Base-by-base conservation (phyloP, 1,139 yeast species). In the Magnusiomyces paraingens region DNA sequence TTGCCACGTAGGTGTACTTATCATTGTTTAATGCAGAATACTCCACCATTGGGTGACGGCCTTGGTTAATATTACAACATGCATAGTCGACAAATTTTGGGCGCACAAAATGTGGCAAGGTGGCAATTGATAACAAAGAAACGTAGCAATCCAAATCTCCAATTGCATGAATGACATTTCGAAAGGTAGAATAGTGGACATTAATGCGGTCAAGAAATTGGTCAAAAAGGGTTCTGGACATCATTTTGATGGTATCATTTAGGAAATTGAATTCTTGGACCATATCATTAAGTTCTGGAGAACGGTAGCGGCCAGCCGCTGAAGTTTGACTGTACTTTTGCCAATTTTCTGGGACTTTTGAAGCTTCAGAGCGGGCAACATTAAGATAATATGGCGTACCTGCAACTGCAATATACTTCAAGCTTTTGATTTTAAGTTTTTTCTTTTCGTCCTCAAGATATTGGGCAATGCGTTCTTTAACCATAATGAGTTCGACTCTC, bases 11-110 rank as follows among this genome's bases (percentile, higher is more conserved):
- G 4, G 67, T 63, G 8, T 17, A 46, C 2, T 17, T 36, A 2
- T n/a, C 12, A 35, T 46, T 46, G 40, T 14, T 6, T 17, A 59
- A 52, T 18, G 76, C 62, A 42, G 77, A 63, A 42, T 77, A 76
- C 64, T 87, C 95, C 12, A 87, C 78, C 52, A 90, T 82, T 1
- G 98, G 98, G 63, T 93, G 91, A 39, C 94, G 73, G 1, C 94
- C 86, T 8, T 78, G 74, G 20, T 65, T 70, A 0, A 89, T 73
- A 3, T 78, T 71, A 3, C 91, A 73, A 8, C 73, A 65, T 39
- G 82, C 84, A 5, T 68, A 66, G 51, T 81, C 82, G 3, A 77
- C 77, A 52, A 86, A 73, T 1, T 60, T 65, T 0, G 97, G 96
- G 54, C 78, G 75, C 2, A 71, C 69, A 59, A 83, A 84, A 17